phyloP scores from a whole-genome alignment of 1,139 yeast genomes.

The Debaryomycetaceae sp. region DNA sequence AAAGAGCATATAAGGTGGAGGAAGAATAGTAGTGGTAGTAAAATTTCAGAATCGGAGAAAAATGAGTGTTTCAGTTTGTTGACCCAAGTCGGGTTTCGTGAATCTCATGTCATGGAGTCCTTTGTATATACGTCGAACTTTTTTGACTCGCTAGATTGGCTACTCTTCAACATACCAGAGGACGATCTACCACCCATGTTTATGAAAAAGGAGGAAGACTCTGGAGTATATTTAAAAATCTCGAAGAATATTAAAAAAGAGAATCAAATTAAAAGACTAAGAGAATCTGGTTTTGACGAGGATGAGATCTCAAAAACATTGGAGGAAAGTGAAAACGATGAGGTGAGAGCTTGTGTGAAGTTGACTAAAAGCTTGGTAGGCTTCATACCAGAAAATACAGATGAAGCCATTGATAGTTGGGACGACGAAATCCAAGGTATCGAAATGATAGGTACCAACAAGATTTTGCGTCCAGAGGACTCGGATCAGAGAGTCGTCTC shows the following conservation, averaged over 20 bases:
- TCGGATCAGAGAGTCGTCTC: constrained; percentile 25
- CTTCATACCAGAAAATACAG: constrained; percentile 8
- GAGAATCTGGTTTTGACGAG: constrained; percentile 66
- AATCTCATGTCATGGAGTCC: constrained; percentile 69
- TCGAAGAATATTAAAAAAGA: constrained; percentile 41
- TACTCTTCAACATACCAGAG: constrained; percentile 85
- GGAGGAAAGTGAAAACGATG: constrained; percentile 39
- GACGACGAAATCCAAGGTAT: constrained; percentile 73
- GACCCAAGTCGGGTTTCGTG: constrained; percentile 60
- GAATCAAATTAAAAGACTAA: constrained; percentile 48
- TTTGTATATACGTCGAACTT: constrained; percentile 55
- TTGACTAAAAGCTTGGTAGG: constrained; percentile 43
- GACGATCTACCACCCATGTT: constrained; percentile 76
- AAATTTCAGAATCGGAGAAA: constrained; percentile 6
- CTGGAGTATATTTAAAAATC: constrained; percentile 46
- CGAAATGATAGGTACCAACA: constrained; percentile 45
- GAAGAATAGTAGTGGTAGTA: not conserved
- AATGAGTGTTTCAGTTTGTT: constrained; percentile 19
- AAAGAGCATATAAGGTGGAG: constrained; percentile 56
- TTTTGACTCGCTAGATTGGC: constrained; percentile 69
- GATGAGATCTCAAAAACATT: constrained; percentile 57
- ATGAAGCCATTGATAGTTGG: constrained; percentile 52
- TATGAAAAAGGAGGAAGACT: constrained; percentile 43
- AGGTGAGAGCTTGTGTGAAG: constrained; percentile 49
- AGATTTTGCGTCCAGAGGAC: constrained; percentile 15